Evolutionary conservation across 1,139 yeast genomes (phyloP).

Genomic region (Diutina ranongensis): DNA sequence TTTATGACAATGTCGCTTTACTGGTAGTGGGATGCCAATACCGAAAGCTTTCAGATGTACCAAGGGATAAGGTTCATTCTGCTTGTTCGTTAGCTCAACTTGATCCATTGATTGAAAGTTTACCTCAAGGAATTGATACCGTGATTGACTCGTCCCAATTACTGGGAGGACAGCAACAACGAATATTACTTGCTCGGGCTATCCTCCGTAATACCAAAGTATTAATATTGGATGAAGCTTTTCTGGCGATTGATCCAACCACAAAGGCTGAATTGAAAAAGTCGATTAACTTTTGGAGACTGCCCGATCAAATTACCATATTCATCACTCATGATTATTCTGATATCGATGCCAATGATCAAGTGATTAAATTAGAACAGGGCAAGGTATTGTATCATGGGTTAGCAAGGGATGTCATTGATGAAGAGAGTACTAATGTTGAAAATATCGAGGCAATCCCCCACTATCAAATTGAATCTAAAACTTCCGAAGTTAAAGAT

Average conservation of each 20-base stretch:
- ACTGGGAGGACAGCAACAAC: slow-evolving; percentile 91
- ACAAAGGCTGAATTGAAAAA: slow-evolving; percentile 37
- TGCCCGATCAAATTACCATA: slow-evolving; percentile 50
- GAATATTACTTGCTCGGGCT: slow-evolving; percentile 78
- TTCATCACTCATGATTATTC: slow-evolving; percentile 67
- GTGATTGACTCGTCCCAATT: slow-evolving; percentile 38
- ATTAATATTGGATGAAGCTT: slow-evolving; percentile 72
- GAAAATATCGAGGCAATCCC: not conserved
- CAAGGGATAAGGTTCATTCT: slow-evolving; percentile 19
- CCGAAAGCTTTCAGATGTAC: slow-evolving; percentile 11
- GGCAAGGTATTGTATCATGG: slow-evolving; percentile 24
- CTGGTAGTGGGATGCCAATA: not conserved
- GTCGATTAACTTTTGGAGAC: no score
- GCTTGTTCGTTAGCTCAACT: slow-evolving; percentile 46
- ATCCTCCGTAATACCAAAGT: slow-evolving; percentile 59
- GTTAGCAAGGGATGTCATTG: not conserved
- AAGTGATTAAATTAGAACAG: slow-evolving; percentile 42
- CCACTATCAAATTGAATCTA: not conserved
- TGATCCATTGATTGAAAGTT: slow-evolving; percentile 28
- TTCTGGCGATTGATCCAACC: slow-evolving; percentile 62
- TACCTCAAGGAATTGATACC: slow-evolving; percentile 48
- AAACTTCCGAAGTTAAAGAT: not conserved
- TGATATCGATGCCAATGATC: slow-evolving; percentile 43
- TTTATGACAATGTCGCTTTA: not conserved
- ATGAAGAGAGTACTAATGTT: not conserved